Base-by-base conservation (phyloP, 306 rosid genomes). In the Comarum palustre region DNA sequence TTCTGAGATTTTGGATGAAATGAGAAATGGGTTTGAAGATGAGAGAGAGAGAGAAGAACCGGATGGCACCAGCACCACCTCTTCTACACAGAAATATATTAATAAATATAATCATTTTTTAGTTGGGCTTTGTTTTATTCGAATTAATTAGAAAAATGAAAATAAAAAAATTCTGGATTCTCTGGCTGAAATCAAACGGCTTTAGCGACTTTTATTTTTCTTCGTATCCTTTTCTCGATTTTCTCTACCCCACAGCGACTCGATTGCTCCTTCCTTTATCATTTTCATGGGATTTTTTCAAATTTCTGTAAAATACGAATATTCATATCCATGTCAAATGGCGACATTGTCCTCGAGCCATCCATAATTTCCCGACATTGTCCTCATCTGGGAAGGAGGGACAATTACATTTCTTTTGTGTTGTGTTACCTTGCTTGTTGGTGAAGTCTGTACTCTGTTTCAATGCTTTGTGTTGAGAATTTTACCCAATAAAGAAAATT, bases 11-110 rank as follows among this genome's bases (percentile, higher is more conserved):
- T 38, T 17, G 15, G 72, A 20, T 39, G 54, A 31, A 60, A 24
- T 38, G 60, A 15, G 14, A 17, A 58, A 11, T 17, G 45, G 74
- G 57, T 41, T 66, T 32, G 69, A 34, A 15, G 48, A 43, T 22
- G 64, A 41, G 45, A 36, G 66, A 43, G 73, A 66, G 75, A 73
- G 77, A 69, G 81, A 75, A 78, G 78, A 79, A 77, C 72, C 77
- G 78, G 82, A 73, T 68, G 78, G 82, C 71, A 75, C 87, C 83
- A 72, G 61, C 82, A 83, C 81, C 87, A 80, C 83, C 92, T 78
- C 77, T 63, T 83, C 82, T 75, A 73, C 86, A 48, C 75, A 78
- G 77, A 79, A 73, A 65, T 31, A 61, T 67, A 74, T 59, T 69
- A 74, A 71, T 59, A 69, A 45, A 38, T 51, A 71, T 3, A 4